phyloP scores from a whole-genome alignment of 2,329 filamentous ascomycete genomes.

The Coniochaeta sp. region DNA sequence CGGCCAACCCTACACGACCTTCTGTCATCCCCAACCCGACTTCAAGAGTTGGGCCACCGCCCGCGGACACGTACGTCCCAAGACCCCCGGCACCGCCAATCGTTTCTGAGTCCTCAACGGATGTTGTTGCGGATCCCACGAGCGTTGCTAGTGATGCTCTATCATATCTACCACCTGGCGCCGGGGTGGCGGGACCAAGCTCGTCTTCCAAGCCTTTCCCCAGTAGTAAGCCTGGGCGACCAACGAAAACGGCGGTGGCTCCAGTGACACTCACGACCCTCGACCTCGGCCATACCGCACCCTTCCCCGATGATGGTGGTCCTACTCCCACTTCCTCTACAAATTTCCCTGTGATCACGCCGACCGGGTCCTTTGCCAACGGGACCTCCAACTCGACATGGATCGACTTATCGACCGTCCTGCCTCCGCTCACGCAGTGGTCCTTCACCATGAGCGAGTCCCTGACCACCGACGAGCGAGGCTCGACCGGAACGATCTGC shows the following conservation, averaged over 20 bases:
- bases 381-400: not conserved
- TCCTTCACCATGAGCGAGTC: not conserved
- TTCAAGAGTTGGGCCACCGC: conserved; percentile 9
- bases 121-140: not conserved
- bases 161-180: not conserved
- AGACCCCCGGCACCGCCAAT: not conserved
- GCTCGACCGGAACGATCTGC: not conserved
- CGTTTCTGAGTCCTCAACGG: not conserved
- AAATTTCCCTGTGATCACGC: not conserved
- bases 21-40: conserved; percentile 7
- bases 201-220: not conserved
- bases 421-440: not conserved
- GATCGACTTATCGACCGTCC: not conserved
- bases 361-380: not conserved
- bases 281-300: not conserved
- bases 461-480: not conserved
- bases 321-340: not conserved
- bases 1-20: conserved; percentile 7
- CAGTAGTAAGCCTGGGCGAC: not conserved
- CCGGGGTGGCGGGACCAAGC: not conserved
- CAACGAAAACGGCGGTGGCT: not conserved
- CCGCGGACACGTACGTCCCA: conserved; percentile 8
- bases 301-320: not conserved
- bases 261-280: not conserved
- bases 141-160: not conserved